Conservation (phyloP, 2,329 filamentous ascomycete species). For the Ceratocystis destructans region DNA sequence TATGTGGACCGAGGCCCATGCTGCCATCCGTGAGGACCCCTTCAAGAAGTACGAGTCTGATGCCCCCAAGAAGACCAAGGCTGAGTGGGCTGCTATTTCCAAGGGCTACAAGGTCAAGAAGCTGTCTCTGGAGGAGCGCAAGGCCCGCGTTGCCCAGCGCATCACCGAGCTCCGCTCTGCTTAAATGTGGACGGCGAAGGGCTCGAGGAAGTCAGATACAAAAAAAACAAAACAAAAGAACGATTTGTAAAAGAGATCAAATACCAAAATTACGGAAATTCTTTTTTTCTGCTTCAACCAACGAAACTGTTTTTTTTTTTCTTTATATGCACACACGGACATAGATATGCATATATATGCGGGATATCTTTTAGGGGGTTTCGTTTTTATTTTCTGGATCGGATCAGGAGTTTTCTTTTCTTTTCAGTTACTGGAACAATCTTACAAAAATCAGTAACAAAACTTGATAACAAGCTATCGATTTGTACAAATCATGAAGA, state of each 20-base stretch:
- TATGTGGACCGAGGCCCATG: slow-evolving; percentile 86
- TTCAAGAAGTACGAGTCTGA: slow-evolving; percentile 77
- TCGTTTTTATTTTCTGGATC: too few relatives aligned
- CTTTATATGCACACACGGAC: neutral
- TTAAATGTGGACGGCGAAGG: slow-evolving; percentile 9
- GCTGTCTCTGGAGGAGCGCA: slow-evolving; percentile 71
- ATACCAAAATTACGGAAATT: slow-evolving; percentile 3
- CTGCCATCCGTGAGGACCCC: slow-evolving; percentile 92
- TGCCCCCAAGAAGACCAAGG: slow-evolving; percentile 87
- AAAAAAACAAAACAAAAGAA: slow-evolving; percentile 18
- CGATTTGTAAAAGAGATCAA: slow-evolving; percentile 8
- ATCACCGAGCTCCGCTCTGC: slow-evolving; percentile 60
- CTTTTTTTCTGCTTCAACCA: slow-evolving; percentile 4
- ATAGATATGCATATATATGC: neutral
- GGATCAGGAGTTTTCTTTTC: neutral
- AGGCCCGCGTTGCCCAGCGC: slow-evolving; percentile 73
- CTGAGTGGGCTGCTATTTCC: slow-evolving; percentile 89
- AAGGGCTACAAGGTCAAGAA: slow-evolving; percentile 73
- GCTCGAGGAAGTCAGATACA: slow-evolving; percentile 6
- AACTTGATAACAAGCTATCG: too few relatives aligned
- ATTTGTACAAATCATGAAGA: too few relatives aligned
- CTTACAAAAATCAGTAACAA: too few relatives aligned
- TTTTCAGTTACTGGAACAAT: neutral
- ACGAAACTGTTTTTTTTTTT: neutral
- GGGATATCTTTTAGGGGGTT: neutral